Base-by-base conservation (phyloP, 169 alveolate genomes). In the Cryptosporidium bovis region DNA sequence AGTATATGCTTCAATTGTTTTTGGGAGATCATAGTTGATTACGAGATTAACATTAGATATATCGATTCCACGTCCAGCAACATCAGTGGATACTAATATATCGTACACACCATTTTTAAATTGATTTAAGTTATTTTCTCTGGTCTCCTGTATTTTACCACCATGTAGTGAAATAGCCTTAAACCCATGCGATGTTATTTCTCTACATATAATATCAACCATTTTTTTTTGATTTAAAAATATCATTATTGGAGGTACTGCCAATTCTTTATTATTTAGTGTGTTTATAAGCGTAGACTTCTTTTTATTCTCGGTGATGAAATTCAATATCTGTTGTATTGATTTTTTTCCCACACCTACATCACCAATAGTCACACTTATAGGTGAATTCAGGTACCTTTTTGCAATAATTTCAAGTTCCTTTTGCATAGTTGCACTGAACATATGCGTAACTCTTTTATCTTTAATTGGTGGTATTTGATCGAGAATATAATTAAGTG, bases 21-120 rank as follows among this genome's bases (percentile, higher is more conserved):
- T 96, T n/a, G 99, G 99, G 93, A 98, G 96, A 92, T 98, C 99
- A 84, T 95, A 98, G 93, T 98, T 98, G 24, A 98, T 96, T 48
- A 98, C 99, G 65, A 94, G 95, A 53, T 93, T 93, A 29, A 98
- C 98, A 5, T 97, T 97, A 27, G 96, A 98, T 40, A 98, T 96
- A 91, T 98, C 99, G 16, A 98, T 85, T 50, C 99, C 99, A 65
- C 99, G 90, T 82, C 99, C 98, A 33, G 99, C 99, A 46, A 98
- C 98, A 93, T 98, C 99, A 8, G 99, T 97, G 48, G 99, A 99
- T 36, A 98, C 98, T 82, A 98, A 91, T 62, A 97, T 96, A 85
- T 96, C 99, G 46, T 91, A 91, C 2, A 93, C 93, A 13, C 98
- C 98, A 31, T 92, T 91, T 91, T 95, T 96, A 66, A 98, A 97